phyloP scores from a whole-genome alignment of 768 basidiomycete genomes.

The Trametes punicea region DNA sequence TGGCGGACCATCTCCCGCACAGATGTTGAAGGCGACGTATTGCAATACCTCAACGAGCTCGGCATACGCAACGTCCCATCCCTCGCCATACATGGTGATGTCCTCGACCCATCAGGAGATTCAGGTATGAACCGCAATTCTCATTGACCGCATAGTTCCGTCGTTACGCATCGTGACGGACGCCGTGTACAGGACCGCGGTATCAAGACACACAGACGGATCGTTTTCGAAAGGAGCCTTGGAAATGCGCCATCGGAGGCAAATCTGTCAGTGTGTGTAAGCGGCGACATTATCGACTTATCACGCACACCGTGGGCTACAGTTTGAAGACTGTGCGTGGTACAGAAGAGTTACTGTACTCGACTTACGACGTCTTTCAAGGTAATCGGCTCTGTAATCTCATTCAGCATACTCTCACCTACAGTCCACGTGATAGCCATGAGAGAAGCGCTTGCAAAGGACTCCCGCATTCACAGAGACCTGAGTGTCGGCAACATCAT shows the following conservation, averaged over 20 bases:
- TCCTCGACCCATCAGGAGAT: neutral
- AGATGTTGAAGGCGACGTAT: neutral
- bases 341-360: slow-evolving; percentile 4
- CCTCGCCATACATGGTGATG: neutral
- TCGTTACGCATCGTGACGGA: no score
- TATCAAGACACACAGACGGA: neutral
- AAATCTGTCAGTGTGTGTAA: neutral
- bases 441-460: slow-evolving; percentile 1
- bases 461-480: neutral
- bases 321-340: neutral
- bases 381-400: neutral
- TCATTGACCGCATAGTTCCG: neutral
- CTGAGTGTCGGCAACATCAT: slow-evolving; percentile 8
- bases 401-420: neutral
- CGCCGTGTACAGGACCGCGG: neutral
- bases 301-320: neutral
- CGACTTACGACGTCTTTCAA: neutral
- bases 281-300: neutral
- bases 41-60: neutral
- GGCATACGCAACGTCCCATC: slow-evolving; percentile 2
- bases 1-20: neutral
- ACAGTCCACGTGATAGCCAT: neutral
- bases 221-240: neutral
- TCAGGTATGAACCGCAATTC: no score
- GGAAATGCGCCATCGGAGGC: neutral